Evolutionary conservation across 768 basidiomycete species (phyloP), one percentile per base, ranked within the genome.

Genomic region (Hypsizygus marmoreus): DNA sequence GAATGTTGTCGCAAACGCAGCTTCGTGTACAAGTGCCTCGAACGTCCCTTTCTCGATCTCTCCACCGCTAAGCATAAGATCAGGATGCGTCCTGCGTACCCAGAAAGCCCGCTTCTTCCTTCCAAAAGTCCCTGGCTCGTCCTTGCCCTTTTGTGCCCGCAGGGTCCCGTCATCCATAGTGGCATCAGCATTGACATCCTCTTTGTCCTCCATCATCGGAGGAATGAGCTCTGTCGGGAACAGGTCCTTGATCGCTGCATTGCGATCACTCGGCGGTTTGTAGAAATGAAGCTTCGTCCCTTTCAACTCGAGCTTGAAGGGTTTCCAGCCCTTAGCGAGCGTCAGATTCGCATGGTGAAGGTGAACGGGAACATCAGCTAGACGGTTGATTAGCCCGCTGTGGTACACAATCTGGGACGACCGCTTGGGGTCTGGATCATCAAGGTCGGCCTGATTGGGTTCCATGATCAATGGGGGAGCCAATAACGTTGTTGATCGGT

Each of bases 281-380:
- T 88, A 92, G 58, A 94, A 88, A 62, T 88, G 86, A 38, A 95
- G 56, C 62, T 94, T 94, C 10, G 86, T 80, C 5, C 91, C 92
- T 58, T 89, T 86, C 20, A 95, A 68, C 54, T 91, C 86, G 34
- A 86, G 75, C 63, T 93, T 92, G 71, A 79, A 90, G 4, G 88
- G 81, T 61, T 93, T 94, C 92, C 92, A 95, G 0, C 82, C 82
- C 54, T 91, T 91, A 0, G 76, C 62, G 2, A 82, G 64, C 1
- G 74, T 50, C 24, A 66, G 52, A 30, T 69, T 66, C 6, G 56
- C 54, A 26, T 72, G 64, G 22, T 63, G n/a, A n/a, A n/a, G 40
- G n/a, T 65, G 55, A 52, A 56, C 65, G 0, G 81, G 76, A 2
- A 75, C 68, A 39, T 81, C 79, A 10, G 78, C 76, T 25, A 85